A percentile compares a stretch with the other conserved stretches of the same genome.
phyloP scores from a whole-genome alignment of 2,329 filamentous ascomycete species.

The Leptosphaerulina australis region DNA sequence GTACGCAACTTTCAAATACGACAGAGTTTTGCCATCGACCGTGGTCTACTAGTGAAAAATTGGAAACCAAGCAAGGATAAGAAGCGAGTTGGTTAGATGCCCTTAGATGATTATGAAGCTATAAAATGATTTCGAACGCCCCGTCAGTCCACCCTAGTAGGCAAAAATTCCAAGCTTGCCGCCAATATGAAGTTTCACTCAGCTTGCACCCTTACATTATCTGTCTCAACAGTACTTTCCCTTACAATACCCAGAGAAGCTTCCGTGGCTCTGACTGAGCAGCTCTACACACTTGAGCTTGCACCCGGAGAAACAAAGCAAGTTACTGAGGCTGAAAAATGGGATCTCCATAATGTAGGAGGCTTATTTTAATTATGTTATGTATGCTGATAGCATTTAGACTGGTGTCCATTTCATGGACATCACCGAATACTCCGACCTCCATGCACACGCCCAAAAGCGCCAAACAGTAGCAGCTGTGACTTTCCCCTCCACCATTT shows the following conservation, averaged over 20 bases:
- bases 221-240: background rate
- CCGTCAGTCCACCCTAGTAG: background rate
- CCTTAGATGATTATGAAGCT: background rate
- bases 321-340: slow-evolving; percentile 25
- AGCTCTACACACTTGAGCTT: slow-evolving; percentile 23
- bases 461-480: slow-evolving; percentile 13
- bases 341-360: slow-evolving; percentile 22
- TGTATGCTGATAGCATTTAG: slow-evolving; percentile 36
- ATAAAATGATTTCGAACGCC: background rate
- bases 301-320: slow-evolving; percentile 23
- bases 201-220: background rate
- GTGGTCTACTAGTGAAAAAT: too few relatives aligned
- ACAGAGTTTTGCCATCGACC: too few relatives aligned
- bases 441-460: slow-evolving; percentile 12
- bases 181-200: background rate
- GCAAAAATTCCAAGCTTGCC: too few relatives aligned
- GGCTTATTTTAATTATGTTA: background rate
- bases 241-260: background rate
- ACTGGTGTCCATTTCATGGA: slow-evolving; percentile 34
- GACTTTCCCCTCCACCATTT: slow-evolving; percentile 21
- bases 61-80: too few relatives aligned
- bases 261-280: background rate
- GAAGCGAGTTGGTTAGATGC: background rate
- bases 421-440: slow-evolving; percentile 29
- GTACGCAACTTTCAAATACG: too few relatives aligned